Conservation (phyloP, 148 eudicot species). For the Suaeda aralocaspica region DNA sequence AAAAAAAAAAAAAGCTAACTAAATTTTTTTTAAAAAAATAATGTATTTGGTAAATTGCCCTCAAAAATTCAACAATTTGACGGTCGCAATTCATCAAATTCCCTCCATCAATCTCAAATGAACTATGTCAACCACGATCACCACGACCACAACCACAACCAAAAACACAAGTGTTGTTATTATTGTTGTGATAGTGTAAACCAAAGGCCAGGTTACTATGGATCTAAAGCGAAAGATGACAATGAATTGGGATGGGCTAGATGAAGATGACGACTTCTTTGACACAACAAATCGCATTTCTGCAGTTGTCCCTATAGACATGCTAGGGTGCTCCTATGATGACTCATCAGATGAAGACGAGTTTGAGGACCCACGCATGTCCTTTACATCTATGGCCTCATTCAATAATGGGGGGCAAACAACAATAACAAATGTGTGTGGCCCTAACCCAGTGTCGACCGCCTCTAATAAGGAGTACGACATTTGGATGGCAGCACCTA, state of each 20-base stretch:
- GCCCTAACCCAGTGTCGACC: slow-evolving; percentile 4
- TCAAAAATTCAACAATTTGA: slow-evolving; percentile 8
- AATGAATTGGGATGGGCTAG: slow-evolving; percentile 73
- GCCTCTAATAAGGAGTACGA: slow-evolving; percentile 38
- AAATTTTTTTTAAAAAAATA: neutral
- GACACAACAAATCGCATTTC: slow-evolving; percentile 63
- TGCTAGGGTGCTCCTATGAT: neutral
- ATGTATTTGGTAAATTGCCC: neutral
- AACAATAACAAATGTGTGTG: neutral
- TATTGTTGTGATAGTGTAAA: neutral
- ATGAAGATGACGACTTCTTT: slow-evolving; percentile 73
- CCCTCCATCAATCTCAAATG: neutral
- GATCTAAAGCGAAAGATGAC: slow-evolving; percentile 57
- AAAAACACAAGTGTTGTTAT: too few relatives aligned
- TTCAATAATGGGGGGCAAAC: neutral
- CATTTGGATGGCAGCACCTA: slow-evolving; percentile 79
- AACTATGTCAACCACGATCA: neutral
- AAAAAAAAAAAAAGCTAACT: neutral
- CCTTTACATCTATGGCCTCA: slow-evolving; percentile 40
- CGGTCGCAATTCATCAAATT: neutral
- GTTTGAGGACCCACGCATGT: slow-evolving; percentile 58
- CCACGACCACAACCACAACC: neutral
- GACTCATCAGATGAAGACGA: slow-evolving; percentile 43
- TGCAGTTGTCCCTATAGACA: slow-evolving; percentile 37
- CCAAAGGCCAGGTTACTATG: neutral